phyloP scores from a whole-genome alignment of 106 monocot genomes.

The Phalaenopsis aphrodite region DNA sequence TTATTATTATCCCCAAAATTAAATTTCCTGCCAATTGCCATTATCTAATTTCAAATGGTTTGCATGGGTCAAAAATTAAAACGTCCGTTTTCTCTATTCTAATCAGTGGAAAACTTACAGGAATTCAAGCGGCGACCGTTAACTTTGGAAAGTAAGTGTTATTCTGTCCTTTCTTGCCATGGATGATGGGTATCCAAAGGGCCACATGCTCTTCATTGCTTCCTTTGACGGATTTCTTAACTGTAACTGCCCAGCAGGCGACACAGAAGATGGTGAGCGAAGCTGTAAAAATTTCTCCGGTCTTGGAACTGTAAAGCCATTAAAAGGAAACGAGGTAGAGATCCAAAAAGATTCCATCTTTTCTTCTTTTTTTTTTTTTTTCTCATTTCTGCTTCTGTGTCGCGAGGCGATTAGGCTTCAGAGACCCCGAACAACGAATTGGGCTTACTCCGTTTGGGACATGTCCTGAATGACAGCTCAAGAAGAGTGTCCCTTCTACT shows the following conservation, averaged over 20 bases:
- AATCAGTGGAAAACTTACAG: neutral
- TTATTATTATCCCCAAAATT: too few species aligned
- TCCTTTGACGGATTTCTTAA: neutral
- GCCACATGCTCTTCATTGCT: conserved; percentile 1
- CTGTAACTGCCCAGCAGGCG: neutral
- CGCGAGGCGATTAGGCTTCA: neutral
- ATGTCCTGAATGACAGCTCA: neutral
- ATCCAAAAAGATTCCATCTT: conserved; percentile 7
- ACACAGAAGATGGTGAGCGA: too few species aligned
- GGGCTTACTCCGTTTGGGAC: neutral
- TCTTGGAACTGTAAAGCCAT: neutral
- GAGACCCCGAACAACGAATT: too few species aligned
- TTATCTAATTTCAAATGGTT: too few species aligned
- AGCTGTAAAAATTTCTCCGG: neutral
- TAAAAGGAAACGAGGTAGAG: neutral
- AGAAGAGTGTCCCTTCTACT: neutral
- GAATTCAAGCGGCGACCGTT: neutral
- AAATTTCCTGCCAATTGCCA: too few species aligned
- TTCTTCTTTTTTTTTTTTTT: neutral
- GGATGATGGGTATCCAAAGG: conserved; percentile 4
- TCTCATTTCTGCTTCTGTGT: neutral
- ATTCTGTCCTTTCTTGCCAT: neutral
- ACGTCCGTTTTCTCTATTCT: too few species aligned
- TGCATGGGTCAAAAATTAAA: too few species aligned
- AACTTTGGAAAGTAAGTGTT: neutral